These are phyloP conservation scores for Nematocida ausubeli DNA, from an alignment of 371 early-diverging fungal species.

Conservation along the genomic window DNA sequence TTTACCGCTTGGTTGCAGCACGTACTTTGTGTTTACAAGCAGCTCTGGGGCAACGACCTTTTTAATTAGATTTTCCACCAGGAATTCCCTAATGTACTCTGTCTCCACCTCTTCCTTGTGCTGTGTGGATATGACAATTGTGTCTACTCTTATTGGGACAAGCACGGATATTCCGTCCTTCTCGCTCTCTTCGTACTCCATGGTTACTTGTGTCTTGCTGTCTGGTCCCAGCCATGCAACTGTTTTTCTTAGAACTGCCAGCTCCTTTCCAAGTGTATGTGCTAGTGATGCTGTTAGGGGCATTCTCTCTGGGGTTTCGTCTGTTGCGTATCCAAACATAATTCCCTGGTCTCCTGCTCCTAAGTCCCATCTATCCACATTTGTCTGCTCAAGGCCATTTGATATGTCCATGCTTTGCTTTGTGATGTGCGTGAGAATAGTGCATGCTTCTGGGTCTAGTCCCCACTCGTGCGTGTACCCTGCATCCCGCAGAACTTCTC, in stretches of 20 bases:
- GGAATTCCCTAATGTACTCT: conserved; percentile 76
- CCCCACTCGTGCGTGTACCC: conserved; percentile 85
- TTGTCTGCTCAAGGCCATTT: conserved; percentile 93
- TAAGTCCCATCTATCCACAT: conserved; percentile 43
- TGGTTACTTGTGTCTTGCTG: conserved; percentile 97
- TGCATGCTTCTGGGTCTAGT: conserved; percentile 89
- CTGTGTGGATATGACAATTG: conserved; percentile 93
- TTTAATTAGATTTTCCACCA: conserved; percentile 85
- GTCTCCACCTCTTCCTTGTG: conserved; percentile 80
- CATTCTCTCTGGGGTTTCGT: conserved; percentile 97
- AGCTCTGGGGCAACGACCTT: conserved; percentile 83
- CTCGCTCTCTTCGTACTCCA: conserved; percentile 87
- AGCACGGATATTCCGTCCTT: conserved; percentile 72
- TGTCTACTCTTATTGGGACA: conserved; percentile 87
- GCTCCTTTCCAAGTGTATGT: conserved; percentile 88
- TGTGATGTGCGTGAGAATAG: conserved; percentile 92
- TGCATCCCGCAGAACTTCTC: conserved; percentile 88
- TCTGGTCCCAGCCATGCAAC: conserved; percentile 91
- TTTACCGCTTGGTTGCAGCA: conserved; percentile 92
- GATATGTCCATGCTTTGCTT: conserved; percentile 96
- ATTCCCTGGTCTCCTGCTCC: conserved; percentile 71
- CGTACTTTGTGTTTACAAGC: conserved; percentile 84
- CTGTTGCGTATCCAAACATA: conserved; percentile 91
- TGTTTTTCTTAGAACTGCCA: conserved; percentile 84
- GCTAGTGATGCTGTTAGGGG: conserved; percentile 86